Conservation (phyloP, 2,329 filamentous ascomycete genomes). For the Aspergillus fischeri region DNA sequence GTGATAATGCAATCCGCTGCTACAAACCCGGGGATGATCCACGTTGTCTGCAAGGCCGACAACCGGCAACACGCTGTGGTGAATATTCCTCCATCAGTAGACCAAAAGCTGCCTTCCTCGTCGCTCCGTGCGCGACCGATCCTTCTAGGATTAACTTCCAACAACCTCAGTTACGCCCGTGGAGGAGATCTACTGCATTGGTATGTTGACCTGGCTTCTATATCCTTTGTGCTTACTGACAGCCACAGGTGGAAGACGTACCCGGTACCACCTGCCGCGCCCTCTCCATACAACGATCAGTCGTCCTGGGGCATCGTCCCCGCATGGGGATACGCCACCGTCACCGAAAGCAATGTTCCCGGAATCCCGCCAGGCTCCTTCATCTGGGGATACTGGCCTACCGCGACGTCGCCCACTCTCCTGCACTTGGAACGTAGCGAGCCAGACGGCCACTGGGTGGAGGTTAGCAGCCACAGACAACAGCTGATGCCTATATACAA, state of each 20-base stretch:
- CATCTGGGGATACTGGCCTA: constrained; percentile 45
- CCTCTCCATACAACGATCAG: constrained; percentile 28
- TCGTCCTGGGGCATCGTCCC: constrained; percentile 43
- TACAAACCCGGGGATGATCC: not conserved
- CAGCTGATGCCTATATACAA: constrained; percentile 45
- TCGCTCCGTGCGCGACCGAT: constrained; percentile 9
- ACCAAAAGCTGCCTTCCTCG: constrained; percentile 3
- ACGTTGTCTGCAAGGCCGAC: constrained; percentile 7
- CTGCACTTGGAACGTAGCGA: constrained; percentile 30
- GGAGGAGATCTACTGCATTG: constrained; percentile 6
- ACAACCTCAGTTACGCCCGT: constrained; percentile 17
- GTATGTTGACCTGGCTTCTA: not conserved
- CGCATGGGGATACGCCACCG: constrained; percentile 46
- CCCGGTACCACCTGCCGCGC: constrained; percentile 33
- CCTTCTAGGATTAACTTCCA: constrained; percentile 10
- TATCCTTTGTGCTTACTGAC: not conserved
- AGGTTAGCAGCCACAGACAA: constrained; percentile 34
- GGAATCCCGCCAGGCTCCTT: constrained; percentile 29
- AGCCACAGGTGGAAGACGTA: constrained; percentile 40
- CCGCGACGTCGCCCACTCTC: constrained; percentile 29
- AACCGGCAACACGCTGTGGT: constrained; percentile 4
- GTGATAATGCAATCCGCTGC: not conserved
- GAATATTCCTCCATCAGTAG: not conserved
- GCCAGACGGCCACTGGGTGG: constrained; percentile 29
- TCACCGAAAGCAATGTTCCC: constrained; percentile 38